Conservation (phyloP, 2,329 filamentous ascomycete species). For the Fusarium verrucosum region DNA sequence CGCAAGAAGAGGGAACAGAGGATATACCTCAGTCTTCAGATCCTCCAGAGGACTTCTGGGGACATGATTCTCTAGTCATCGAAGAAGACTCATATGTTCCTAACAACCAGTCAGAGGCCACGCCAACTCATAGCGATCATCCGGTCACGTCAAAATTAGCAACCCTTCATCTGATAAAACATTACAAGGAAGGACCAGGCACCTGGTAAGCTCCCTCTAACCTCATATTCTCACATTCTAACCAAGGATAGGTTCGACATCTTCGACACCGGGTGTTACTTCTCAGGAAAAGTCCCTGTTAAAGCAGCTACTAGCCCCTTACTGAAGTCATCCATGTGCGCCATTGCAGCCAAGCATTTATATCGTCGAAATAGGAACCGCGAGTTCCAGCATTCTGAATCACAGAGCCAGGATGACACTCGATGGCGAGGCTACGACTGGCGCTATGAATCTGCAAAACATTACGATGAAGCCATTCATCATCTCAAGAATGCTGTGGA, state of each 20-base stretch:
- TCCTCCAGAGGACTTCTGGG: accelerated
- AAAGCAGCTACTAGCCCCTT: conserved; percentile 32
- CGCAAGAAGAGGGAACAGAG: neutral
- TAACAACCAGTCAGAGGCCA: accelerated
- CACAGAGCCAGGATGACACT: neutral
- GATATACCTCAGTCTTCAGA: neutral
- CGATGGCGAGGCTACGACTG: conserved; percentile 21
- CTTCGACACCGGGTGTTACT: conserved; percentile 39
- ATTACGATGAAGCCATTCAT: conserved; percentile 37
- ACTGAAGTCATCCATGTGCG: conserved; percentile 33
- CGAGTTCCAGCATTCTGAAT: neutral
- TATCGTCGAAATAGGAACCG: neutral
- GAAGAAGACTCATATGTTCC: neutral
- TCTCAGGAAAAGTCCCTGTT: conserved; percentile 38
- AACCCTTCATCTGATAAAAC: conserved; percentile 20
- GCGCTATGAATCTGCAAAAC: conserved; percentile 35
- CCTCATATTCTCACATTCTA: accelerated
- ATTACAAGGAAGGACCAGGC: conserved; percentile 38
- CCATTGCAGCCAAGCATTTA: conserved; percentile 36
- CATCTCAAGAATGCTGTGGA: conserved; percentile 30
- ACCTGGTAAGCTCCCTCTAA: conserved; percentile 6
- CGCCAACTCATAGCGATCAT: neutral
- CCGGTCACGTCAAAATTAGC: neutral
- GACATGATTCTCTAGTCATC: accelerated
- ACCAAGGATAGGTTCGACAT: conserved; percentile 31